These are phyloP conservation scores for Rehmannia glutinosa DNA, from an alignment of 257 asterid genomes.

Conservation along the genomic window DNA sequence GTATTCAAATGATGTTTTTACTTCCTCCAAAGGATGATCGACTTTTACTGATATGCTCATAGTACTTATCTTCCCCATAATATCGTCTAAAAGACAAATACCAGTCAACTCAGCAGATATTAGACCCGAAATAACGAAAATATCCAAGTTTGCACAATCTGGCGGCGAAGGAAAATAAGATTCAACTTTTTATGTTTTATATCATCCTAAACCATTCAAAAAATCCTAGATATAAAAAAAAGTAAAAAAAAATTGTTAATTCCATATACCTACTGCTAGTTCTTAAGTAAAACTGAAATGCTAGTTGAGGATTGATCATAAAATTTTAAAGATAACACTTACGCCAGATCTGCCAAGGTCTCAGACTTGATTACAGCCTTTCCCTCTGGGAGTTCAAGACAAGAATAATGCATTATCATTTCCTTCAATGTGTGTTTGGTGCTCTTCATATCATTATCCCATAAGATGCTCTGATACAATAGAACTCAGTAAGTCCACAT, in stretches of 20 bases:
- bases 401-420: conserved; percentile 70
- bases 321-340: conserved; percentile 30
- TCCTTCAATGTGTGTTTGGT: conserved; percentile 88
- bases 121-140: neutral
- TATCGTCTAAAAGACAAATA: conserved; percentile 38
- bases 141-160: too few species aligned
- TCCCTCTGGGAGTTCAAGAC: conserved; percentile 80
- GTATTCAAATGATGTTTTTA: conserved; percentile 18
- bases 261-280: neutral
- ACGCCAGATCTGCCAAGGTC: conserved; percentile 80
- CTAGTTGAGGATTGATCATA: neutral
- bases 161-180: too few species aligned
- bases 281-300: neutral
- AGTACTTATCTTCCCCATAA: conserved; percentile 71
- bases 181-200: too few species aligned
- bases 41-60: conserved; percentile 33
- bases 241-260: neutral
- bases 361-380: conserved; percentile 66
- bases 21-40: conserved; percentile 29
- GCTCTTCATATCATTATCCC: conserved; percentile 91
- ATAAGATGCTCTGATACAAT: conserved; percentile 68
- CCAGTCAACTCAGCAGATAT: neutral
- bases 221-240: too few species aligned
- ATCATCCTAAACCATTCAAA: too few species aligned
- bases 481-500: conserved; percentile 15